Base-by-base conservation (phyloP, 805 yeast genomes). In the Kazachstania viticola region DNA sequence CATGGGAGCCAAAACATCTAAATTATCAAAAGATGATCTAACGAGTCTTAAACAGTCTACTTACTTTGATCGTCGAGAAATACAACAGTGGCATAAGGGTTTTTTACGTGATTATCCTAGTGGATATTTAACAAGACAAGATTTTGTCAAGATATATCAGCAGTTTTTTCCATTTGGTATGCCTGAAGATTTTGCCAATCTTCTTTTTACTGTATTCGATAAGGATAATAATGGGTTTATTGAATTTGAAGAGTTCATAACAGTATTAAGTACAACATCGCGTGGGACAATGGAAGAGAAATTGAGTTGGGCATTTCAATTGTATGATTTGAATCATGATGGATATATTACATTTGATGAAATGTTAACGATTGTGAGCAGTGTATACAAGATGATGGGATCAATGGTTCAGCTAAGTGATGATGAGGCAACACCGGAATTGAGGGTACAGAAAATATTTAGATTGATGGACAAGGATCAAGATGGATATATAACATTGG, bases 111-210 rank as follows among this genome's bases (percentile, higher is more conserved):
- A 91, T 55, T 88, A 95, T 54, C 96, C 96, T 1, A 67, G 74
- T 21, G 97, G 97, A 1, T 87, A 79, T 52, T 64, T 91, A 17
- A 73, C 85, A 3, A 79, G 78, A 48, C 82, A 79, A 29, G 97
- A 91, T 50, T 84, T 91, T 55, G 75, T 79, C 43, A 83, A 82
- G 56, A 87, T 91, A 14, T 93, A 87, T 62, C 83, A 83, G 54
- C 97, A 91, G 51, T 91, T 88, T 56, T 91, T 91, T 65, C 99
- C 99, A 14, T 91, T 91, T 63, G 99, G 99, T 0, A 95, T 88
- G 48, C 95, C 98, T 1, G 72, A 80, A 3, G 88, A 84, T 36
- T 91, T 84, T 60, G 83, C 95, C 35, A 81, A 75, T 36, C 80
- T 78, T 45, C 78, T 93, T 12, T 91, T 91, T 60, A 74, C 77